A percentile compares a stretch with the other conserved stretches of the same genome.
phyloP scores from a whole-genome alignment of 805 yeast genomes.

The Sugiyamaella lignohabitans region DNA sequence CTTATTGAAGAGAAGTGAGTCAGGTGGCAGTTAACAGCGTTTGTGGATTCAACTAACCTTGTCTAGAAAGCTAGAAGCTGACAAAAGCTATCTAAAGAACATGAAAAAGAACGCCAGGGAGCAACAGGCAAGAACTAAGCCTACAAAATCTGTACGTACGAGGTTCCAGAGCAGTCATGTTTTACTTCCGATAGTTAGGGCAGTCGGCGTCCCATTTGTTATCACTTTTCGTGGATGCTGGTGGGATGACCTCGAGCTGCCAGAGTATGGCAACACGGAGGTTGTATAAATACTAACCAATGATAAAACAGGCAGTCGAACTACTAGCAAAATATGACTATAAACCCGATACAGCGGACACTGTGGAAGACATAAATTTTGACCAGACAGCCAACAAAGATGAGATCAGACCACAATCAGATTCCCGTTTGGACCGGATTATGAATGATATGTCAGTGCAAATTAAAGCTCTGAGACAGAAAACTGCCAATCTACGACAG shows the following conservation, averaged over 20 bases:
- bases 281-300: no score
- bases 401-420: background rate
- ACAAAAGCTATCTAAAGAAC: background rate
- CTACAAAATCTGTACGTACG: background rate
- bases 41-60: background rate
- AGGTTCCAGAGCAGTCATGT: no score
- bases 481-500: background rate
- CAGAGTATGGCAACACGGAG: no score
- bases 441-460: background rate
- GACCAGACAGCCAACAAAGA: background rate
- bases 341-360: background rate
- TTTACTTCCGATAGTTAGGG: no score
- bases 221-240: no score
- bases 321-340: background rate
- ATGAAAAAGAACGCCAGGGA: background rate
- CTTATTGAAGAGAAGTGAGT: slow-evolving; percentile 6
- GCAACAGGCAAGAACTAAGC: background rate
- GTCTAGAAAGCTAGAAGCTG: slow-evolving; percentile 1
- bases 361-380: background rate
- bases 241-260: no score
- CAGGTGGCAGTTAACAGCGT: background rate
- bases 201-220: no score
- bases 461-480: background rate
- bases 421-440: background rate
- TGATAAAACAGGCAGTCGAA: background rate